Evolutionary conservation across 495 filamentous ascomycete species (phyloP), one percentile per base, ranked within the genome.

Genomic region (Glarea lozoyensis): DNA sequence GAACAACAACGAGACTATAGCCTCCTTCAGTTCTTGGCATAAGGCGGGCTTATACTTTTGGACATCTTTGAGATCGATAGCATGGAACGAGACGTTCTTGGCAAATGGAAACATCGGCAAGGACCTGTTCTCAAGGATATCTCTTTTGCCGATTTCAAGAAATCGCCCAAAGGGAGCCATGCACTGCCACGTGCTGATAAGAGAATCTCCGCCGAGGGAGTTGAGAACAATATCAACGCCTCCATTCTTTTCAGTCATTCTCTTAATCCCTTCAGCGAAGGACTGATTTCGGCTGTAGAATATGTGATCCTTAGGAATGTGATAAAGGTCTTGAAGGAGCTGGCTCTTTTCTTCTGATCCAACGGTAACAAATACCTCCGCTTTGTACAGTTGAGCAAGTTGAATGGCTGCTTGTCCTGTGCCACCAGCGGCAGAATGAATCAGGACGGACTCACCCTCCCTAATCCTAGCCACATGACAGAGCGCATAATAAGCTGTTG

Each of bases 211-310:
- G 0, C 58, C 46, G 3, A 84, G 54, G 0, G 74, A 78, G 54
- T 83, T 84, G 6, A 86, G 45, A 2, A 84, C 60, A 0, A 86
- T 67, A 50, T 85, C 81, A 0, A 84, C 75, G 1, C 82, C 81
- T 2, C 61, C 43, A 6, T 64, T 65, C 5, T 57, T 46, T n/a
- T n/a, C n/a, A 0, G 81, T 85, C 0, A 60, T 63, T 15, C 53
- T 51, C 20, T 59, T 60, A 29, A 86, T 56, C 1, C 57, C 68
- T 1, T 60, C 45, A 1, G 61, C 68, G 42, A 85, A 75, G 0
- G 61, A 53, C 6, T 49, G 37, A 46, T 56, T 57, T 24, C 51
- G 22, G 38, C 34, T 41, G 50, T 46, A 73, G 57, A 82, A 76
- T 29, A 85, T 75, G 40, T 67, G 75, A 20, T 72, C 59, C 10